Evolutionary conservation across 805 yeast genomes (phyloP).

Genomic region (Wickerhamiella galacta): DNA sequence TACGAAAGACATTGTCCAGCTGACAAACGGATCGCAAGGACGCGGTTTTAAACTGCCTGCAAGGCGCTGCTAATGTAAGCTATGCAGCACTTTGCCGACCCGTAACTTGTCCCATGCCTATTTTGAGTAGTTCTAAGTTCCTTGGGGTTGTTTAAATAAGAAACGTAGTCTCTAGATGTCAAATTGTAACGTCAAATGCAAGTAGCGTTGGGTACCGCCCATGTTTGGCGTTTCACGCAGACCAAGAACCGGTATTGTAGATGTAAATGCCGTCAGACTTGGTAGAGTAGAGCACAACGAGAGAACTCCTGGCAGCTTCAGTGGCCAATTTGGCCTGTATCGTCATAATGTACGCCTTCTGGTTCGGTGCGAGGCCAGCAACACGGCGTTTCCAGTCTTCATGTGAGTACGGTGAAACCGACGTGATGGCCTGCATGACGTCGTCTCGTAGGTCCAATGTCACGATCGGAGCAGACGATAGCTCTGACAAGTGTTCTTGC

Average conservation of each 20-base stretch:
- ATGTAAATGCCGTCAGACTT: conserved; percentile 56
- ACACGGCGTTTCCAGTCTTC: conserved; percentile 58
- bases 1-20: too few relatives aligned
- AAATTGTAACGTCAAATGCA: too few relatives aligned
- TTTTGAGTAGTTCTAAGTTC: too few relatives aligned
- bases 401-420: conserved; percentile 16
- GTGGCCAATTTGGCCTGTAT: conserved; percentile 54
- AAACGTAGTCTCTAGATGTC: too few relatives aligned
- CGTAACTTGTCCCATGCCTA: too few relatives aligned
- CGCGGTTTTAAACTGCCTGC: too few relatives aligned
- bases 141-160: too few relatives aligned
- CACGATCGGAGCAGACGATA: conserved; percentile 55
- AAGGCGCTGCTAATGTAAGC: too few relatives aligned
- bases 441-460: conserved; percentile 71
- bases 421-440: conserved; percentile 55
- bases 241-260: too few relatives aligned
- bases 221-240: too few relatives aligned
- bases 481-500: conserved; percentile 32
- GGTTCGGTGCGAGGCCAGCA: conserved; percentile 66
- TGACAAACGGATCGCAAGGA: conserved; percentile 5
- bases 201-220: too few relatives aligned
- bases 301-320: conserved; percentile 54
- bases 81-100: too few relatives aligned
- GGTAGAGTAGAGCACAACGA: conserved; percentile 57
- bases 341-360: conserved; percentile 61